A percentile compares a stretch with the other conserved stretches of the same genome.
Conservation (phyloP, 148 eudicot genomes). For the Dysphania ambrosioides region DNA sequence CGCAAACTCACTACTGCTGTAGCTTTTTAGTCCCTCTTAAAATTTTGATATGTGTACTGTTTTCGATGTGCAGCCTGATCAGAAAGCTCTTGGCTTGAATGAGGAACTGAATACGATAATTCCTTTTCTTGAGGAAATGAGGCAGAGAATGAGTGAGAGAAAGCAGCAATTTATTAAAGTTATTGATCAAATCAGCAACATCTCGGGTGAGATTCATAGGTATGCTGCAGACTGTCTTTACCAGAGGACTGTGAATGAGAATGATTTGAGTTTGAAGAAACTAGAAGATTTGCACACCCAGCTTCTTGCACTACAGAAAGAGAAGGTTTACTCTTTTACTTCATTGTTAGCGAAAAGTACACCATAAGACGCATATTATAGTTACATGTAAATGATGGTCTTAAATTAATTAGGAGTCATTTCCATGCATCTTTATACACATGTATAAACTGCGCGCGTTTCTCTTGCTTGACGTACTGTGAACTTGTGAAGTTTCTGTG, state of each 20-base stretch:
- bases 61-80: constrained; percentile 31
- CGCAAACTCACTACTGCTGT: no score
- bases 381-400: no score
- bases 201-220: constrained; percentile 50
- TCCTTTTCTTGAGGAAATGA: constrained; percentile 59
- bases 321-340: constrained; percentile 46
- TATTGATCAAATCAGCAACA: constrained; percentile 47
- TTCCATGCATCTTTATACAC: not conserved
- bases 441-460: no score
- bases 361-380: no score
- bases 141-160: constrained; percentile 59
- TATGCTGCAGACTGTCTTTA: constrained; percentile 28
- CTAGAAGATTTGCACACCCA: constrained; percentile 48
- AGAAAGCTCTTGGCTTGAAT: constrained; percentile 54
- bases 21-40: not conserved
- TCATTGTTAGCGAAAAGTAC: no score
- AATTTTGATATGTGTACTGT: constrained; percentile 3
- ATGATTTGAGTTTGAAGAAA: constrained; percentile 60
- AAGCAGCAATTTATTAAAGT: constrained; percentile 54
- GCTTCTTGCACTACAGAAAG: constrained; percentile 55
- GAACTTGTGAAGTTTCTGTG: not conserved
- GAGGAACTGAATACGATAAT: constrained; percentile 51
- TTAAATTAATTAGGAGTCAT: no score
- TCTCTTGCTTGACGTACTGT: not conserved
- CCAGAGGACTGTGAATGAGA: constrained; percentile 39